These are phyloP conservation scores for Solanum megistacrolobum DNA, from an alignment of 257 asterid genomes.

Conservation along the genomic window DNA sequence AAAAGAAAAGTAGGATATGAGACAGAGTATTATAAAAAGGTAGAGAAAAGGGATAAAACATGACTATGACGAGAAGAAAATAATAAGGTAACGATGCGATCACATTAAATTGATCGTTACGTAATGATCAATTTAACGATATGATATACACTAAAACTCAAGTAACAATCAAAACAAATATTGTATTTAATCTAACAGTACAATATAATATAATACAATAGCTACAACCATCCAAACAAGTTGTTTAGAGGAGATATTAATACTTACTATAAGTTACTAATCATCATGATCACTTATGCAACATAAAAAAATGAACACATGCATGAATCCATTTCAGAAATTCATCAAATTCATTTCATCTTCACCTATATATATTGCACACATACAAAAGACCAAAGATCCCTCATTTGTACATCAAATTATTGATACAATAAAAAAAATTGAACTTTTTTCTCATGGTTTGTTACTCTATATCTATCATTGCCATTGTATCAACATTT, in stretches of 20 bases:
- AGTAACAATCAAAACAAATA: too few relatives aligned
- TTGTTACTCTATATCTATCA: neutral
- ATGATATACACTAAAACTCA: too few relatives aligned
- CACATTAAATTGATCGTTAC: neutral
- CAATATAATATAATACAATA: neutral
- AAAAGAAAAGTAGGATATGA: neutral
- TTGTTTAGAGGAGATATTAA: neutral
- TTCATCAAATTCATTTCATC: neutral
- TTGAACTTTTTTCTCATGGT: neutral
- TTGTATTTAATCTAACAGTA: neutral
- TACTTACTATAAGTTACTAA: neutral
- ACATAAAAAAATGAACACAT: neutral
- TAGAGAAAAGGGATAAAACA: neutral
- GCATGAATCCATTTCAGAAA: neutral
- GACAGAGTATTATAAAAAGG: neutral
- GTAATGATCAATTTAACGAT: too few relatives aligned
- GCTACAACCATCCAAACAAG: too few relatives aligned
- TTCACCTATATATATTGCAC: neutral
- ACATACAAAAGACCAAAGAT: neutral
- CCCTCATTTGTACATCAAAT: neutral
- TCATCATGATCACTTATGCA: neutral
- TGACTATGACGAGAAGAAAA: neutral
- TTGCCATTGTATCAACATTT: slow-evolving; percentile 3
- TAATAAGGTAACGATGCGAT: neutral
- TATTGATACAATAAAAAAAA: neutral